Base-by-base conservation (phyloP, 1,139 yeast genomes). In the Suhomyces bokatorum region DNA sequence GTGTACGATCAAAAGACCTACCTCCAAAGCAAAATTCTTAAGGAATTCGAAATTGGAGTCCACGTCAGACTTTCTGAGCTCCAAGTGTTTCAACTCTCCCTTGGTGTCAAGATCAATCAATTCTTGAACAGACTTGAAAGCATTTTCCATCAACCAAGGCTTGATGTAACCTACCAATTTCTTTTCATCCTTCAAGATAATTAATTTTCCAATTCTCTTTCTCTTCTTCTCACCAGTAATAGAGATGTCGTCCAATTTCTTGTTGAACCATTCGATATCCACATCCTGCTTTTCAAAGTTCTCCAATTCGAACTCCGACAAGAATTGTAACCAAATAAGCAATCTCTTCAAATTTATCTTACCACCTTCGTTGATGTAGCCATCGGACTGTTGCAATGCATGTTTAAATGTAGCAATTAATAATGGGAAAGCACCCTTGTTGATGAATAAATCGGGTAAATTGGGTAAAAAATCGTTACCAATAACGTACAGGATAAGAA, bases 401-500 rank as follows among this genome's bases (percentile, higher is more conserved):
- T 84, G 84, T 61, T 90, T 93, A 70, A 95, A 93, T 12, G 97
- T 86, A 52, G 85, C 87, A 55, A 93, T 74, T 57, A 95, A 77
- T 34, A 90, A 78, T 12, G 98, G 97, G 70, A 95, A 86, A 0
- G 99, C 99, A 56, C 98, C 98, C 57, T 91, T 93, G 61, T 90
- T 91, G 56, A 95, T 80, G 64, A 88, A 90, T 58, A 95, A 74
- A 63, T 91, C 96, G 1, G 99, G 99, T 57, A 95, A 77, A 62
- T 93, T 89, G n/a, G 99, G 99, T 59, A 95, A 78, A 81, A 95
- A 95, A 77, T 95, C 99, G 62, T 95, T 95, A 58, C 99, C 99
- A 59, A 95, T 88, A 49, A 93, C 96, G 60, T 88, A 91, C 83
- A 89, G 81, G 59, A 93, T 86, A 48, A 95, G 76, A 54, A 95